Evolutionary conservation across 2,329 filamentous ascomycete genomes (phyloP), one percentile per base, ranked within the genome.

Genomic region (Monosporascus sp.): DNA sequence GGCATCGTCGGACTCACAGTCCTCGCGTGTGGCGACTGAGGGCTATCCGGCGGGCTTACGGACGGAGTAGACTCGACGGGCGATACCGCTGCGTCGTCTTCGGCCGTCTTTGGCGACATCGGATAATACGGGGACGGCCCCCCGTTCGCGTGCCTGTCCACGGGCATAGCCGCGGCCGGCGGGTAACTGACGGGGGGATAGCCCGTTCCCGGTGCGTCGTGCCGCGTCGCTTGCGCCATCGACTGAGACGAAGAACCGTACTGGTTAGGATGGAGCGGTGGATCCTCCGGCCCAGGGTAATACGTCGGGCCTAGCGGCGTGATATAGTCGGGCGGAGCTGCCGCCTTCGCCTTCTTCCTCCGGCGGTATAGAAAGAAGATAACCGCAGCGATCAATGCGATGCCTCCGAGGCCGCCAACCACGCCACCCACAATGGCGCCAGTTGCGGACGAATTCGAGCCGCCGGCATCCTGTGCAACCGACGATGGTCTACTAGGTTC

Each of bases 371-470:
- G 19, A 20, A 62, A 54, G 44, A 66, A 63, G 9, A 66, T 52
- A 8, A 56, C 61, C 5, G 59, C 61, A 5, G 53, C 51, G 40
- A 69, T 59, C 17, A 67, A 50, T 14, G 59, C 58, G 41, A 66
- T 54, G 40, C 59, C 61, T 24, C 59, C 62, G 45, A 66, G 52
- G 16, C 66, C 65, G 19, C 64, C 65, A 22, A 65, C 52, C 5
- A 61, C 59, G 16, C 65, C 62, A 20, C 63, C 62, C 2, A 56
- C 64, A 26, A 71, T 69, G 19, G 64, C 64, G 4, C 66, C 69
- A 5, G 56, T 51, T 38, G 61, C 61, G 5, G 20, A 55, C 34
- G 56, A 54, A 5, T 27, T 26, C 16, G 56, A 52, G 46, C 45
- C 49, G 47, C 19, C 45, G 47, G 37, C 8, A n/a, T 19, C 43